Conservation (phyloP, 202 grass and related monocot species). For the Hordeum pubiflorum region DNA sequence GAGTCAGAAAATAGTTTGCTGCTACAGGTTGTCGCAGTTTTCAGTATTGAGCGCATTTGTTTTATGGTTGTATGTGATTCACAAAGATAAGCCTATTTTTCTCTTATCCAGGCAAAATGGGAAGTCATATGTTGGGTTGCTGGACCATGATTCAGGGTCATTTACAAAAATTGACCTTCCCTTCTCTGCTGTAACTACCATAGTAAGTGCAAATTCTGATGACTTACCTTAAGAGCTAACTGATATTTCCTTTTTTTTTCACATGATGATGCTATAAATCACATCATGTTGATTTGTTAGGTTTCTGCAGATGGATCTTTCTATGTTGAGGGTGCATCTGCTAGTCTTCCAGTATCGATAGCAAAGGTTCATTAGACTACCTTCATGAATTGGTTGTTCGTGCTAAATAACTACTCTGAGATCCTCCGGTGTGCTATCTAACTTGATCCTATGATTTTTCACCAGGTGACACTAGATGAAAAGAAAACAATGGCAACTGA, state of each 20-base stretch:
- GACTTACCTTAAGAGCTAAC: not conserved
- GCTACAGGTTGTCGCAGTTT: constrained; percentile 59
- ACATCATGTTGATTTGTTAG: constrained; percentile 30
- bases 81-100: constrained; percentile 17
- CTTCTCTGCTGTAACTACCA: constrained; percentile 64
- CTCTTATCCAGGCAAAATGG: constrained; percentile 66
- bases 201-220: constrained; percentile 48
- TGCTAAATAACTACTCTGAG: not conserved
- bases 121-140: constrained; percentile 59
- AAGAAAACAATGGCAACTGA: constrained; percentile 36
- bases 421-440: not conserved
- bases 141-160: constrained; percentile 44
- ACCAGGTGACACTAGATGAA: constrained; percentile 66
- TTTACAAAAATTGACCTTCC: constrained; percentile 61
- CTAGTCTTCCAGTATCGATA: constrained; percentile 62
- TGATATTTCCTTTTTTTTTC: constrained; percentile 13
- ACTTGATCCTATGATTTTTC: constrained; percentile 24
- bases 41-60: not conserved
- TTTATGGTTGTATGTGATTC: not conserved
- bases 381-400: constrained; percentile 1
- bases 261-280: not conserved
- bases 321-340: constrained; percentile 83
- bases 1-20: constrained; percentile 52
- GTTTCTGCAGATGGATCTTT: constrained; percentile 47
- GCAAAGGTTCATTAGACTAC: constrained; percentile 58